Evolutionary conservation across 441 rosid species (phyloP), one percentile per base, ranked within the genome.

Genomic region (Gossypium aridum): DNA sequence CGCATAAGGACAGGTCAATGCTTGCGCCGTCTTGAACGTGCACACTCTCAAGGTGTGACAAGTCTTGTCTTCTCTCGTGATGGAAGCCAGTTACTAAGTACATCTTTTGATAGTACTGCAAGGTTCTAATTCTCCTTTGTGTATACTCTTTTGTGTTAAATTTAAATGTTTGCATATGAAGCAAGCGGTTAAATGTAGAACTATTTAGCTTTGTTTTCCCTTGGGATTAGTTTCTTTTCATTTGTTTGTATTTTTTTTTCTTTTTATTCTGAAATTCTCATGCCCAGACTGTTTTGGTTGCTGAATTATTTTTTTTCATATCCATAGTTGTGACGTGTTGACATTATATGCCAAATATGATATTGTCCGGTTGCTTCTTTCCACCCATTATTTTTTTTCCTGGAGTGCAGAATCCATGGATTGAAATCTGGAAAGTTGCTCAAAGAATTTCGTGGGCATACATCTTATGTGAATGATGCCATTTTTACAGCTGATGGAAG

Each of bases 1-100:
- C 96, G 97, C 75, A 89, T 88, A 78, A 91, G 99, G 80, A 94
- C 97, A 55, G 97, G 98, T 75, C 93, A 88, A 81, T 97, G 99
- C 84, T 82, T 94, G 84, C 94, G 97, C 25, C 96, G 97, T 74
- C 88, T 94, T 75, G 97, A 97, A 77, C 91, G 88, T 73, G 98
- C 97, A 75, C 98, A 97, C 87, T 85, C 92, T 79, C 92, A 91
- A 75, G 98, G 99, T 73, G 94, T 94, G 75, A 94, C 97, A 43
- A 91, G 99, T 85, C 86, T 96, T 76, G 74, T 85, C 76, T 97
- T 97, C 80, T 97, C 99, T 60, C 91, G 99, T 64, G 99, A 94
- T 87, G 99, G 99, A 77, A 94, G 90, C 79, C 99, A 96, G 82
- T 83, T 97, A 73, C 87, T 94, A 54, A 92, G 97, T 80, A 83